These are phyloP conservation scores for Sugiyamaella castrensis DNA, from an alignment of 1,139 yeast genomes.

Conservation along the genomic window DNA sequence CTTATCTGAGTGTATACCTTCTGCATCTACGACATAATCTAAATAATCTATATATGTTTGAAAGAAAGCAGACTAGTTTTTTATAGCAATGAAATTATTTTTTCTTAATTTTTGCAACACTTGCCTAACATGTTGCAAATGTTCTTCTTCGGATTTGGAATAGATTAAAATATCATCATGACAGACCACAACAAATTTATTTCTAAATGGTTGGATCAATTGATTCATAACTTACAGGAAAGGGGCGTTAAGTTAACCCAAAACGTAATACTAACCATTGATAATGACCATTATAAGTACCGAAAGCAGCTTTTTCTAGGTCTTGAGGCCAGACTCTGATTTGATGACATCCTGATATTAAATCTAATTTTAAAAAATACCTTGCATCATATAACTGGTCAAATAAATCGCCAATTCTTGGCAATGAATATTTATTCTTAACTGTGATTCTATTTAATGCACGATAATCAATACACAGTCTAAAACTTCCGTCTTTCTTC, in stretches of 20 bases:
- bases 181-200: slow-evolving; percentile 25
- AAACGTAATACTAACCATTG: not conserved
- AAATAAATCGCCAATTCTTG: not conserved
- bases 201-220: slow-evolving; percentile 9
- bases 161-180: slow-evolving; percentile 34
- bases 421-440: not conserved
- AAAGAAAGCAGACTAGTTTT: not conserved
- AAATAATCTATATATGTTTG: not conserved
- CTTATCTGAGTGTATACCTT: not conserved
- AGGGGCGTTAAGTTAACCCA: not conserved
- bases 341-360: not conserved
- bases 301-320: not conserved
- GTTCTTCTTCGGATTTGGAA: slow-evolving; percentile 22
- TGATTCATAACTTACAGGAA: not conserved
- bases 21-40: not conserved
- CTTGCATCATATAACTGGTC: not conserved
- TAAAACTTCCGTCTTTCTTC: slow-evolving; percentile 25
- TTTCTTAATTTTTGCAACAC: not conserved
- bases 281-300: not conserved
- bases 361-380: not conserved
- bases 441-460: not conserved
- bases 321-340: not conserved
- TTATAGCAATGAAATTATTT: not conserved
- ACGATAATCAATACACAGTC: not conserved
- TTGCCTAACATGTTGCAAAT: slow-evolving; percentile 21